These are phyloP conservation scores for Biscogniauxia mediterranea DNA, from an alignment of 2,329 filamentous ascomycete genomes.

Conservation along the genomic window DNA sequence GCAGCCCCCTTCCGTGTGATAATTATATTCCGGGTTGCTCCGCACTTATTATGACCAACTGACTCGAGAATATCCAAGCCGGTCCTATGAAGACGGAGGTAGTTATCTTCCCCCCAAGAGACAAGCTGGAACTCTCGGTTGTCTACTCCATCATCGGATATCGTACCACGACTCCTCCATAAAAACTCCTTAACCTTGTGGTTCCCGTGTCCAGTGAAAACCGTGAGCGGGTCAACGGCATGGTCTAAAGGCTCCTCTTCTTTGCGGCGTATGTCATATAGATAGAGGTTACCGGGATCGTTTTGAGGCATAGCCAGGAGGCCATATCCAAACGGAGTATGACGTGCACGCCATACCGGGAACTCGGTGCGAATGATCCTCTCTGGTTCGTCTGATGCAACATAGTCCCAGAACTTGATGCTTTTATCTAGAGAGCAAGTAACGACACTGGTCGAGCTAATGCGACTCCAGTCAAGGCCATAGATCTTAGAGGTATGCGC, in stretches of 20 bases:
- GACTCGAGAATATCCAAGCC: conserved; percentile 61
- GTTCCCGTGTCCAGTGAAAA: conserved; percentile 61
- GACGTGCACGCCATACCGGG: conserved; percentile 86
- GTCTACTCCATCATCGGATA: conserved; percentile 68
- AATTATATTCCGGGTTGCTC: conserved; percentile 62
- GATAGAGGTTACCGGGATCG: conserved; percentile 77
- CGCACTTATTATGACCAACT: conserved; percentile 73
- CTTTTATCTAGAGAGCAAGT: conserved; percentile 91
- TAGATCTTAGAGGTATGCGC: conserved; percentile 94
- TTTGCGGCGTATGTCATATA: conserved; percentile 68
- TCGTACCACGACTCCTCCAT: conserved; percentile 74
- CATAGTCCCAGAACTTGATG: conserved; percentile 91
- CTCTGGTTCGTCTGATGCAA: conserved; percentile 63
- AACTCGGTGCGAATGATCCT: conserved; percentile 79
- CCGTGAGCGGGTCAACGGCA: conserved; percentile 48
- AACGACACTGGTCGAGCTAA: conserved; percentile 66
- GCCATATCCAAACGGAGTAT: conserved; percentile 86
- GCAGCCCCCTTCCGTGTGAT: conserved; percentile 79
- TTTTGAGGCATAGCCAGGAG: conserved; percentile 90
- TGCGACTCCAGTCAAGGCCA: conserved; percentile 90
- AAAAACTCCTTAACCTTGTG: conserved; percentile 86
- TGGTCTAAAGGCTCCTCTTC: conserved; percentile 44
- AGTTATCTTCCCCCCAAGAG: conserved; percentile 86
- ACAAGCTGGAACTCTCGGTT: conserved; percentile 89
- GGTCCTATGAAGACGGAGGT: conserved; percentile 75